Evolutionary conservation across 2,329 filamentous ascomycete species (phyloP), one percentile per base, ranked within the genome.

Genomic region (Botrytis cinerea): DNA sequence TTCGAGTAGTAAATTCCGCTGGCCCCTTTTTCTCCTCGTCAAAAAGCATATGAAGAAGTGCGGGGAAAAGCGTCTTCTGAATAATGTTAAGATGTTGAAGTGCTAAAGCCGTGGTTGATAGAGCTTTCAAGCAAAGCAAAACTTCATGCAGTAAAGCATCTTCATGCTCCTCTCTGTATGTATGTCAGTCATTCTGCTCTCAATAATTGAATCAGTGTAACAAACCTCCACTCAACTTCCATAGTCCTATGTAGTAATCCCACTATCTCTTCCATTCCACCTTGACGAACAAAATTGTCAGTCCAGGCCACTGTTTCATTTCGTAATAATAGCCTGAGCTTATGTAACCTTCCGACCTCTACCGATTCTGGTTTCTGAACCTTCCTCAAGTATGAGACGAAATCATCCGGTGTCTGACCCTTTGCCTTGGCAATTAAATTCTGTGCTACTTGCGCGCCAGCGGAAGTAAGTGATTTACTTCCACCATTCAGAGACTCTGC

Each of bases 1-100:
- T 92, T 72, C 96, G 91, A 20, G 96, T 98, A 7, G 93, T 96
- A 82, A 97, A 99, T 82, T 99, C 96, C 84, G 93, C 97, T 0
- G 96, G 96, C 0, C 96, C 96, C 82, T 98, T 98, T 85, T 95
- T 97, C 81, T 98, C 95, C n/a, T 97, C 93, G 79, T 98, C 95
- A 79, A 98, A 98, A 59, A 98, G 86, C 91, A 98, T 94, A 74
- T 89, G 89, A 64, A 98, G 84, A 64, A 99, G 85, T 40, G 93
- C 93, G 2, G 95, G 94, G 80, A 98, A 98, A 14, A 99, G 86
- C 0, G 91, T 91, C 9, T 86, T 85, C 77, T 97, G 93, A 73
- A 97, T 93, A 16, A 90, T 89, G 77, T 93, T 88, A 12, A 99
- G 88, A 80, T 95, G 93, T 77, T 92, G 89, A 79, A 98, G 86